Percentiles rank a stretch among this genome's conserved stretches.
Evolutionary conservation across 805 yeast genomes (phyloP).

Genomic region (Candida chilensis): DNA sequence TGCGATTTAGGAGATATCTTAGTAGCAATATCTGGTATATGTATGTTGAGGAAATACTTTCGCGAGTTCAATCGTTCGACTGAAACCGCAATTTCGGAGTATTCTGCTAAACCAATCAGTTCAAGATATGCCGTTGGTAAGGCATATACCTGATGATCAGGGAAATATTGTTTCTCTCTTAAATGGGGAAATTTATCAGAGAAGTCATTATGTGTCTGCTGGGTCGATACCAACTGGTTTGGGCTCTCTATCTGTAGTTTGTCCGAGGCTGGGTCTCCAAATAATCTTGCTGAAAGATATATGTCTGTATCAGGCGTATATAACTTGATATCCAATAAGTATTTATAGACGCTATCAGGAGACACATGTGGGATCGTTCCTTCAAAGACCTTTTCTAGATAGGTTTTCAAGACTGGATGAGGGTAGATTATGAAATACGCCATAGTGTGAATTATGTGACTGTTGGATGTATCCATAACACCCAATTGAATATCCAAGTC

Average conservation of each 20-base stretch:
- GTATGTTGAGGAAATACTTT: constrained; percentile 23
- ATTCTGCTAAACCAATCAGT: neutral
- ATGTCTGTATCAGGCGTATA: constrained; percentile 18
- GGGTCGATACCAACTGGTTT: too few species aligned
- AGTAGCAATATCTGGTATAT: constrained; percentile 31
- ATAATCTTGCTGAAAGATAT: constrained; percentile 14
- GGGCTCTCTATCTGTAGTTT: neutral
- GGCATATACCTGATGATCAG: constrained; percentile 21
- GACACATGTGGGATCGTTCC: neutral
- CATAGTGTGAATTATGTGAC: constrained; percentile 11
- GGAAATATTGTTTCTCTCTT: constrained; percentile 12
- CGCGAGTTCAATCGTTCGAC: constrained; percentile 23
- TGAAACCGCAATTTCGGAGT: constrained; percentile 19
- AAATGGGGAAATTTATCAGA: constrained; percentile 25
- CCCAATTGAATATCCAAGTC: neutral
- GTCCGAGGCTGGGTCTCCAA: constrained; percentile 10
- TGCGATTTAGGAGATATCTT: constrained; percentile 18
- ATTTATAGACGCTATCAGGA: constrained; percentile 1
- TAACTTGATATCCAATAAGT: constrained; percentile 8
- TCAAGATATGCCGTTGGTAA: constrained; percentile 7
- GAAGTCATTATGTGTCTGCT: too few species aligned
- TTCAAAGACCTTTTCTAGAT: constrained; percentile 7
- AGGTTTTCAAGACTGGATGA: constrained; percentile 10
- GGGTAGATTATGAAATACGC: constrained; percentile 19
- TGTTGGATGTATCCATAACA: constrained; percentile 1